Evolutionary conservation across 73 alveolate genomes (phyloP).

Genomic region (Loxodes magnus): DNA sequence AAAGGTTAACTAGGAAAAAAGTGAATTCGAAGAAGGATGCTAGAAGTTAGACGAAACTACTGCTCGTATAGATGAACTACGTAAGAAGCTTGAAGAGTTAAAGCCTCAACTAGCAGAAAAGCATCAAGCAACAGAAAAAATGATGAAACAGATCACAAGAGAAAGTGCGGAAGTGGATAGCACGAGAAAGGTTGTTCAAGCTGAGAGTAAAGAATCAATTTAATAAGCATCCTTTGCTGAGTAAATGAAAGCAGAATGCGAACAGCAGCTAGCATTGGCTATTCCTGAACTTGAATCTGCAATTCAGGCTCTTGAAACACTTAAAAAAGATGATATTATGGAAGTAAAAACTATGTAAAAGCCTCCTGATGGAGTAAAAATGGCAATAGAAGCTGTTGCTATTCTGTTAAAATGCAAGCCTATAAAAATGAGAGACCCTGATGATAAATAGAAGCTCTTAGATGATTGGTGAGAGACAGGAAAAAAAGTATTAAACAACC

Average conservation of each 20-base stretch:
- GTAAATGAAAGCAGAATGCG: conserved; percentile 71
- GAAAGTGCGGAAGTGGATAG: conserved; percentile 81
- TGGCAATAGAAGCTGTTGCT: conserved; percentile 76
- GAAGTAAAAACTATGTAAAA: conserved; percentile 82
- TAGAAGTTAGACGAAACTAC: conserved; percentile 76
- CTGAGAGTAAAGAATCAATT: conserved; percentile 79
- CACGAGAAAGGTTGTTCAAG: conserved; percentile 60
- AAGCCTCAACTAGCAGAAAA: conserved; percentile 84
- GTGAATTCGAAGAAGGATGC: conserved; percentile 75
- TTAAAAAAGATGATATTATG: conserved; percentile 72
- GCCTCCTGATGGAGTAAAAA: conserved; percentile 87
- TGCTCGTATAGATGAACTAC: conserved; percentile 70
- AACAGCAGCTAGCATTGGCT: conserved; percentile 70
- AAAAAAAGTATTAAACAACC: conserved; percentile 51
- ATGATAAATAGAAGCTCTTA: conserved; percentile 8
- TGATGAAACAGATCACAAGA: conserved; percentile 65
- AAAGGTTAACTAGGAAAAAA: conserved; percentile 44
- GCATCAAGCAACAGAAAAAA: conserved; percentile 77
- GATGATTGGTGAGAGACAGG: conserved; percentile 78
- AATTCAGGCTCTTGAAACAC: conserved; percentile 70
- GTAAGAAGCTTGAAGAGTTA: conserved; percentile 71
- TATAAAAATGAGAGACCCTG: conserved; percentile 48
- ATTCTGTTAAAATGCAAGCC: conserved; percentile 53
- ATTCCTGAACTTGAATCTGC: conserved; percentile 87
- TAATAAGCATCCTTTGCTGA: conserved; percentile 72